These are phyloP conservation scores for Solanum pennellii DNA, from an alignment of 257 asterid genomes.

Conservation along the genomic window DNA sequence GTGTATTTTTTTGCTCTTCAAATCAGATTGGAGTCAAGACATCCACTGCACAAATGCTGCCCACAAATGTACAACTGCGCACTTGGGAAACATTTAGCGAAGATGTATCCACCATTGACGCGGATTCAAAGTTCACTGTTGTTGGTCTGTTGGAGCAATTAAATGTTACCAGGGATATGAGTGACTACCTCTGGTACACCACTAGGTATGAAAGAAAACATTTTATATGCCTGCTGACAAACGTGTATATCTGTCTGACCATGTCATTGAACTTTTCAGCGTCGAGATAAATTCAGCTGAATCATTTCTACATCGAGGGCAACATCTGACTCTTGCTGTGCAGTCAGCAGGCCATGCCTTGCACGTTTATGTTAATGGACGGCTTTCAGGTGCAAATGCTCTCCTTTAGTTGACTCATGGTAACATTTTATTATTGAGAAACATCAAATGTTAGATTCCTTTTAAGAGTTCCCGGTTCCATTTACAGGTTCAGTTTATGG, in stretches of 20 bases:
- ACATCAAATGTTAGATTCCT: not conserved
- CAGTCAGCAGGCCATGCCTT: constrained; percentile 72
- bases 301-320: constrained; percentile 55
- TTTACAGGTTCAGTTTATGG: constrained; percentile 79
- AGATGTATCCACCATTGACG: constrained; percentile 35
- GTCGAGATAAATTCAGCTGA: constrained; percentile 50
- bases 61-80: constrained; percentile 26
- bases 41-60: constrained; percentile 46
- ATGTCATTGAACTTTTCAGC: constrained; percentile 27
- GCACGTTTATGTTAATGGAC: constrained; percentile 76
- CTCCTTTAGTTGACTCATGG: not conserved
- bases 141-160: constrained; percentile 79
- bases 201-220: constrained; percentile 45
- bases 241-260: not conserved
- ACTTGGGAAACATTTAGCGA: constrained; percentile 79
- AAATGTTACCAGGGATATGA: constrained; percentile 80
- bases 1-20: not conserved
- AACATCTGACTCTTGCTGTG: constrained; percentile 44
- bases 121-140: constrained; percentile 50
- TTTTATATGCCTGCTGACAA: not conserved
- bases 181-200: constrained; percentile 91
- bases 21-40: constrained; percentile 46
- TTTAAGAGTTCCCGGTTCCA: not conserved
- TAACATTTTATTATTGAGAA: not conserved
- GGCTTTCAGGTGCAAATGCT: constrained; percentile 28